Base-by-base conservation (phyloP, 2,329 filamentous ascomycete genomes). In the Phaeosphaeriaceae sp. region DNA sequence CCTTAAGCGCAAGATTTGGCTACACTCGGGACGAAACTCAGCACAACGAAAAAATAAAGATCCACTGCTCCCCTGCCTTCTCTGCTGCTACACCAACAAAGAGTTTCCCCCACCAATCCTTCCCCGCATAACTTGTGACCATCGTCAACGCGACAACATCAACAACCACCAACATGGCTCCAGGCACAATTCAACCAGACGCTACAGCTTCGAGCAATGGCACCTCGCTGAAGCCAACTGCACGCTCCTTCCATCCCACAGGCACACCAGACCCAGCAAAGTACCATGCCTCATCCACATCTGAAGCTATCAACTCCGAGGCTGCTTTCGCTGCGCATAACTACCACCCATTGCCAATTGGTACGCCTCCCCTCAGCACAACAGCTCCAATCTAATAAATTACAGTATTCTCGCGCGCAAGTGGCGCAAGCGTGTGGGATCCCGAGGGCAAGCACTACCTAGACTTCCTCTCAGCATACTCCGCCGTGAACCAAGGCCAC, bases 391-490 rank as follows among this genome's bases (percentile, higher is more conserved):
- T 48, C 57, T 75, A 48, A 75, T 51, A n/a, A 1, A 7, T 7
- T 17, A 6, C 31, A 77, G 75, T 77, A 2, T 97, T 98, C 79
- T 85, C 94, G 56, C 88, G 88, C 65, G 95, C 93, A 44, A 86
- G 89, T 70, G 95, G 94, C 49, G 90, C 90, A 74, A 89, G 91
- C 60, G 95, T 98, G 57, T 99, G 95, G 94, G 95, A 99, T 76
- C 95, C 95, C 19, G 95, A 99, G 83, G 93, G 91, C 67, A 76
- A 78, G 70, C 89, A 97, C 78, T 98, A 99, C 80, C 88, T 98
- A 71, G 95, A 99, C 82, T 99, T 97, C 82, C 88, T 99, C 66
- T 98, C 94, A 48, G 95, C 95, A 66, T 99, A 99, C 85, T 96
- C 91, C 69, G 95, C 95, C 61, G 93, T 98, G 76, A 98, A 98